These are phyloP conservation scores for Russula foetens DNA, from an alignment of 768 basidiomycete genomes.

Conservation along the genomic window DNA sequence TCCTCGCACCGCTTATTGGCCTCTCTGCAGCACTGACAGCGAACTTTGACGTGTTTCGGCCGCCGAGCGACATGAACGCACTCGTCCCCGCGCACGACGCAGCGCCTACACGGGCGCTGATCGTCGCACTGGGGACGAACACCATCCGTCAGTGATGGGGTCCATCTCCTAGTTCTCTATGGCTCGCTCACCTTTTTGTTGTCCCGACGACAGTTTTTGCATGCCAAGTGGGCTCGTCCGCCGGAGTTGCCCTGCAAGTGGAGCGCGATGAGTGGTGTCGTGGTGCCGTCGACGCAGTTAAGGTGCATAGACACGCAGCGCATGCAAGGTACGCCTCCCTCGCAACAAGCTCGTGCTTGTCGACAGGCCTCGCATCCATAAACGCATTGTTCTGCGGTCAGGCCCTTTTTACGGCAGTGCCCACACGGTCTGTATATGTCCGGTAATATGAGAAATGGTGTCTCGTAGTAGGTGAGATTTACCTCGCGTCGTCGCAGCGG, in stretches of 20 bases:
- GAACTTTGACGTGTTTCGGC: slow-evolving; percentile 49
- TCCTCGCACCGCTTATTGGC: slow-evolving; percentile 56
- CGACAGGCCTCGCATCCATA: slow-evolving; percentile 58
- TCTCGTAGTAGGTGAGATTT: slow-evolving; percentile 11
- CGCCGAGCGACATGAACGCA: slow-evolving; percentile 50
- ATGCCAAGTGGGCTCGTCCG: slow-evolving; percentile 53
- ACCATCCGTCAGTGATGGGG: not conserved
- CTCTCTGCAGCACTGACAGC: slow-evolving; percentile 50
- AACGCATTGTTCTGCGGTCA: slow-evolving; percentile 43
- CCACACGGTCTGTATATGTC: slow-evolving; percentile 41
- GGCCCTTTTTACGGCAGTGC: slow-evolving; percentile 49
- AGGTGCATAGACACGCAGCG: slow-evolving; percentile 30
- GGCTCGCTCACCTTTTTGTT: slow-evolving; percentile 48
- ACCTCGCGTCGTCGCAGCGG: slow-evolving; percentile 53
- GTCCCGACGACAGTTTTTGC: slow-evolving; percentile 51
- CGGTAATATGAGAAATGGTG: not conserved
- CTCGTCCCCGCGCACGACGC: slow-evolving; percentile 43
- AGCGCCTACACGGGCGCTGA: slow-evolving; percentile 54
- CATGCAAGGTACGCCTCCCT: slow-evolving; percentile 32
- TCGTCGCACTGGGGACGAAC: slow-evolving; percentile 43
- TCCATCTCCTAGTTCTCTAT: not conserved
- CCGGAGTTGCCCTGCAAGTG: slow-evolving; percentile 25
- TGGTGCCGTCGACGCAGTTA: slow-evolving; percentile 41
- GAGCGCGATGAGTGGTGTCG: slow-evolving; percentile 6
- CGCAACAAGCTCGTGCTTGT: slow-evolving; percentile 38